phyloP scores from a whole-genome alignment of 306 rosid species.

The Fagus crenata region DNA sequence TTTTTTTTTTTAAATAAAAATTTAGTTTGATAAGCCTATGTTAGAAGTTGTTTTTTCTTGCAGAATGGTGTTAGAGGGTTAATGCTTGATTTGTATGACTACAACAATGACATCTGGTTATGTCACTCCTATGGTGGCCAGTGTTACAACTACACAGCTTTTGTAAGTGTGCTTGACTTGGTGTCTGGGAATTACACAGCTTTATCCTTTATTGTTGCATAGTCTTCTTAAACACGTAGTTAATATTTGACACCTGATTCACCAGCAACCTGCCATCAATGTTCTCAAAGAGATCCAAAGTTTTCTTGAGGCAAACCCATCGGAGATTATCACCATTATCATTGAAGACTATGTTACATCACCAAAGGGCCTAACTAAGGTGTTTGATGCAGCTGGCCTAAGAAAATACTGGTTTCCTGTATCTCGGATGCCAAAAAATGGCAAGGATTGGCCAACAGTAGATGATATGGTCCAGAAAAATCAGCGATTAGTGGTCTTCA shows the following conservation, averaged over 20 bases:
- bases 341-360: constrained; percentile 92
- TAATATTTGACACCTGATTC: constrained; percentile 20
- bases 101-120: constrained; percentile 73
- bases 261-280: constrained; percentile 83
- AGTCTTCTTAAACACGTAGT: not conserved
- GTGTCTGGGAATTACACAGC: not conserved
- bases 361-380: constrained; percentile 80
- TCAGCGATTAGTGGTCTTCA: constrained; percentile 82
- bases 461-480: constrained; percentile 74
- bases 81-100: constrained; percentile 94
- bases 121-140: constrained; percentile 82
- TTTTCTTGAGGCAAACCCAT: constrained; percentile 75
- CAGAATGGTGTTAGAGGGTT: constrained; percentile 90
- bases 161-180: constrained; percentile 56
- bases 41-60: constrained; percentile 28
- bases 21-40: constrained; percentile 11
- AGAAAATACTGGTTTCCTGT: constrained; percentile 88
- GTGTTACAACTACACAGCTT: constrained; percentile 84
- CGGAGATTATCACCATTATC: constrained; percentile 76
- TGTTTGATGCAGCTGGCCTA: constrained; percentile 88
- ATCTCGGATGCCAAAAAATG: constrained; percentile 80
- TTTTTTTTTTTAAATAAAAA: not conserved
- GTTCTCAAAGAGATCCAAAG: constrained; percentile 71
- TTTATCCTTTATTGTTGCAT: not conserved
- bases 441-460: constrained; percentile 83